These are phyloP conservation scores for Leptodontidium sp. DNA, from an alignment of 2,329 filamentous ascomycete species.

Conservation along the genomic window DNA sequence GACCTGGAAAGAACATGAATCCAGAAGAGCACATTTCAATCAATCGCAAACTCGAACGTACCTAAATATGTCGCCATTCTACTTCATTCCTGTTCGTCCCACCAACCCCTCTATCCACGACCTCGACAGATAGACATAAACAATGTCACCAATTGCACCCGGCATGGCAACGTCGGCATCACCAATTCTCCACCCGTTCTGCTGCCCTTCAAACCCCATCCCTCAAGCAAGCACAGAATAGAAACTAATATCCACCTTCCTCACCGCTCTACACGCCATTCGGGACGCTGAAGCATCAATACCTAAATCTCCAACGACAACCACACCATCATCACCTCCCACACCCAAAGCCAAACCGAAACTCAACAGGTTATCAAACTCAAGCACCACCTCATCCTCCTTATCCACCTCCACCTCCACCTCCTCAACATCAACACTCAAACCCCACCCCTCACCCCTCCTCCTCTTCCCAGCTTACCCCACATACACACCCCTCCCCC, in stretches of 20 bases:
- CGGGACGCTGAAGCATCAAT: background rate
- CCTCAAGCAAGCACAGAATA: background rate
- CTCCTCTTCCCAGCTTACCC: background rate
- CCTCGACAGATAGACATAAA: background rate
- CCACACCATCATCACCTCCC: background rate
- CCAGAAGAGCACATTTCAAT: too few relatives aligned
- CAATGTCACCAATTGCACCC: background rate
- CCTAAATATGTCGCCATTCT: too few relatives aligned
- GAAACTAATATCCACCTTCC: background rate
- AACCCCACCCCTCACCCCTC: background rate
- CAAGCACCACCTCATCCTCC: too few relatives aligned
- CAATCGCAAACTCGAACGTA: too few relatives aligned
- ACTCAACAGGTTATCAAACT: too few relatives aligned
- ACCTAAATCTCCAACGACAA: background rate
- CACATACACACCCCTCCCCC: background rate
- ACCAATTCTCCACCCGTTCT: background rate
- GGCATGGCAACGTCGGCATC: background rate
- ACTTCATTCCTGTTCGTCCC: too few relatives aligned
- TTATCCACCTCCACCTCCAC: background rate
- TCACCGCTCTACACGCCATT: background rate
- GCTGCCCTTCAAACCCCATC: slow-evolving; percentile 1
- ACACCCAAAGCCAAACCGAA: too few relatives aligned
- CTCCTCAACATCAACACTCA: background rate
- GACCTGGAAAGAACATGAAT: too few relatives aligned
- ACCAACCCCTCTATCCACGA: too few relatives aligned